Evolutionary conservation across 768 basidiomycete genomes (phyloP), one percentile per base, ranked within the genome.

Genomic region (Leccinellum albellum): DNA sequence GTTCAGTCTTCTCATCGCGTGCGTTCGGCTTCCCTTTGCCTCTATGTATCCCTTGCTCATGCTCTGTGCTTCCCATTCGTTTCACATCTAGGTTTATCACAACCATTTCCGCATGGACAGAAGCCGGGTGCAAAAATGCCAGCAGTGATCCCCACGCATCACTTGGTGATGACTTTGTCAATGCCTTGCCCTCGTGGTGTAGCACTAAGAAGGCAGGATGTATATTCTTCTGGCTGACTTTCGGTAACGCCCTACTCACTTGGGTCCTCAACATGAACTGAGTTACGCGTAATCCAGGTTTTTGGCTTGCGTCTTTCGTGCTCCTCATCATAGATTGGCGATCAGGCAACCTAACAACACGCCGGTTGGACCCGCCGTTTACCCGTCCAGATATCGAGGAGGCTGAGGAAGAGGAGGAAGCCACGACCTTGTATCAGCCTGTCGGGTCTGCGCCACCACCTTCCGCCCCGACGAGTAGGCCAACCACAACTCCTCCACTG

Each of bases 201-300:
- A 84, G 78, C 61, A 95, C 94, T 7, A 98, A 97, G 76, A 94
- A 92, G 65, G 94, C 94, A 2, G 91, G 83, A 0, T 84, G 84
- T 5, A 83, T 95, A 47, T 97, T 98, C 74, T 88, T 94, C 69
- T 96, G 94, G 94, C 70, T 93, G 9, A 77, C 83, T 1, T 90
- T 91, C 54, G 79, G 91, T 91, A 62, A 48, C 3, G 26, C 8
- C 17, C 31, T n/a, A 21, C 48, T n/a, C 8, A 20, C 23, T 12
- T 28, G 23, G 21, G 6, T 50, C 33, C 15, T 9, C 48, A 20
- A 20, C 26, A 31, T 52, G 14, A 37, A 15, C 55, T 61, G 29
- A 67, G 51, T 57, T 51, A 47, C 33, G 26, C 61, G 53, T 33
- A 13, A 51, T 46, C 33, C 46, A 93, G 91, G 75, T 15, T 88